Evolutionary conservation across 805 yeast genomes (phyloP), one percentile per base, ranked within the genome.

Genomic region (Candida fluviatilis): DNA sequence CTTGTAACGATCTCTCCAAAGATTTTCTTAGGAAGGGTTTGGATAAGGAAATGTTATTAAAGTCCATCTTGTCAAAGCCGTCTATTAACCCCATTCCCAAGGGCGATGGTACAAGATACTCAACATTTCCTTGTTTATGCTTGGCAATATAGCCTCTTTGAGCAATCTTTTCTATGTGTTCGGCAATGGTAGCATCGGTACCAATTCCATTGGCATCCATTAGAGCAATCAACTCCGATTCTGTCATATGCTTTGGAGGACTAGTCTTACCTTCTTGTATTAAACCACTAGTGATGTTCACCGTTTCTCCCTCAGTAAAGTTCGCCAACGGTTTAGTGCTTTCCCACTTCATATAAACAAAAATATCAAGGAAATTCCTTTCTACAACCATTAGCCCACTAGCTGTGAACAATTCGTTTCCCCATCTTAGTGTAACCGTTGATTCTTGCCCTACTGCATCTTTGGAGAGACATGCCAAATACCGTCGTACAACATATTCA

Each of bases 201-300:
- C 99, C 99, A 32, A 93, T 93, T 0, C 98, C 98, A 58, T 93
- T 93, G 8, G 80, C 85, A 64, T 95, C 98, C 99, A 93, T 93
- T 34, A 93, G 64, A 7, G 87, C 82, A 61, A 93, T 88, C 16
- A 93, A 69, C 54, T 91, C 99, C 0, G 96, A 73, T 58, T 93
- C 99, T 0, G 98, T 91, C 71, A 93, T 73, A 37, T 80, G 83
- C 19, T 64, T 60, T 0, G 99, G 99, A 0, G 97, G 80, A 0
- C 82, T 54, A 0, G 99, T 93, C 39, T 73, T 73, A 0, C 98
- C 96, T 14, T 76, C 77, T 36, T 75, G 73, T 52, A 93, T 57
- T 42, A 73, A 77, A 1, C 85, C 80, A 31, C 71, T 65, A 4
- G 64, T 49, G 1, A 93, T 55, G n/a, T 63, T 63, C 0, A 89